These are phyloP conservation scores for Modicella reniformis DNA, from an alignment of 371 early-diverging fungal genomes.

Conservation along the genomic window DNA sequence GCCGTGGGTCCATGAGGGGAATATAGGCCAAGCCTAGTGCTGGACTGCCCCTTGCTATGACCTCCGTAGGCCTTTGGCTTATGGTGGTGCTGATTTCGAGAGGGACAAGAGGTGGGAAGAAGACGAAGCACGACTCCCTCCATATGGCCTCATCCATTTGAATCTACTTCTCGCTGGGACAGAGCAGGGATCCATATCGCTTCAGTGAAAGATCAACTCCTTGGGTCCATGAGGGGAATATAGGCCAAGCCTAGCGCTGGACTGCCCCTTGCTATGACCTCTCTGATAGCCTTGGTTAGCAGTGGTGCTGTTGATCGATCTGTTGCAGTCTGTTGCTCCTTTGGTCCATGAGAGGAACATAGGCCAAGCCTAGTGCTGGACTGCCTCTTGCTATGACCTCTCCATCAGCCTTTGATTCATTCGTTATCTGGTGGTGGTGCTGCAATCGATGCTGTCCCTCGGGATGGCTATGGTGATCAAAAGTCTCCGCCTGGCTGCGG, in stretches of 20 bases:
- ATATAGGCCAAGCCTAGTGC: conserved; percentile 18
- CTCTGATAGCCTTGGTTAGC: not conserved
- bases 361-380: not conserved
- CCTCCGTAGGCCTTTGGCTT: conserved; percentile 3
- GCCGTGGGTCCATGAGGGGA: conserved; percentile 10
- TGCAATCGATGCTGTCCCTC: conserved; percentile 11
- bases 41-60: conserved; percentile 13
- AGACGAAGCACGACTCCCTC: too few species aligned
- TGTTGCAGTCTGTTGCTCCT: too few species aligned
- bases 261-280: conserved; percentile 1
- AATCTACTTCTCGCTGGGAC: too few species aligned
- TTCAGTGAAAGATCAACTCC: not conserved
- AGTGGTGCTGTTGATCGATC: too few species aligned
- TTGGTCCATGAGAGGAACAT: not conserved
- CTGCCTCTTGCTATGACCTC: conserved; percentile 1
- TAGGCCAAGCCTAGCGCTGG: not conserved
- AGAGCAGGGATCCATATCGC: too few species aligned
- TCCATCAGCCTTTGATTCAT: not conserved
- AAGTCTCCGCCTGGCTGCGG: conserved; percentile 6
- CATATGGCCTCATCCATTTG: too few species aligned
- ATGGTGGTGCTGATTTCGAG: not conserved
- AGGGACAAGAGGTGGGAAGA: too few species aligned
- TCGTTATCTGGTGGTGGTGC: conserved; percentile 12
- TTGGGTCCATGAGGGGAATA: not conserved
- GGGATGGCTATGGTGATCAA: conserved; percentile 14